Evolutionary conservation across 805 yeast genomes (phyloP), one percentile per base, ranked within the genome.

Genomic region (Metschnikowia kunwiensis): DNA sequence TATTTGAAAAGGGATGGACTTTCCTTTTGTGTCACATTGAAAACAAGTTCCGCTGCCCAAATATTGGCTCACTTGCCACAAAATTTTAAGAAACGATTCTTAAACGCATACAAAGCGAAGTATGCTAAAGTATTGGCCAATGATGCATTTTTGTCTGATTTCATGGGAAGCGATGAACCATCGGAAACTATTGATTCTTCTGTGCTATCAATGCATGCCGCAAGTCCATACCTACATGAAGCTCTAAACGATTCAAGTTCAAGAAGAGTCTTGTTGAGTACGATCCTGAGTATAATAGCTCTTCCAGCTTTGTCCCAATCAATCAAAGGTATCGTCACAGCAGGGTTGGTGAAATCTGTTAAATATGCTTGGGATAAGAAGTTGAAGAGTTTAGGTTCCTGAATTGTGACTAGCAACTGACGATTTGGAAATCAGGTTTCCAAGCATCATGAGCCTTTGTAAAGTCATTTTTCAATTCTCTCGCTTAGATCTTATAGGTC

Each of bases 241-340:
- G 32, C 15, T 12, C 5, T 27, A 13, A 11, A 12, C n/a, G 40
- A 36, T 24, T 15, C 34, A 10, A 12, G 32, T 22, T 59, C 76
- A 30, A 46, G 51, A 6, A 28, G 49, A 22, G 56, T 67, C 36
- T 53, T 75, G 46, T 43, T 40, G 16, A 44, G 42, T 25, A 46
- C 56, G 3, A 40, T 57, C 5, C 53, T 47, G 44, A 60, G 68
- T 17, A 82, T 83, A 1, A 88, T 89, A 6, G 54, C 68, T 67
- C 27, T 62, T 63, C 54, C 93, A n/a, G 85, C 95, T 11, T 54
- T 80, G 11, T 59, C 78, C 7, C 98, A 93, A 59, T 77, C 86
- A 20, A 45, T 78, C 12, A 88, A 91, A 58, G 98, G 98, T 0
- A 51, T 91, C 1, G 64, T 86, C 27, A 87, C 95, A 3, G 96